phyloP scores from a whole-genome alignment of 106 monocot species.

The Dendrobium officinale region DNA sequence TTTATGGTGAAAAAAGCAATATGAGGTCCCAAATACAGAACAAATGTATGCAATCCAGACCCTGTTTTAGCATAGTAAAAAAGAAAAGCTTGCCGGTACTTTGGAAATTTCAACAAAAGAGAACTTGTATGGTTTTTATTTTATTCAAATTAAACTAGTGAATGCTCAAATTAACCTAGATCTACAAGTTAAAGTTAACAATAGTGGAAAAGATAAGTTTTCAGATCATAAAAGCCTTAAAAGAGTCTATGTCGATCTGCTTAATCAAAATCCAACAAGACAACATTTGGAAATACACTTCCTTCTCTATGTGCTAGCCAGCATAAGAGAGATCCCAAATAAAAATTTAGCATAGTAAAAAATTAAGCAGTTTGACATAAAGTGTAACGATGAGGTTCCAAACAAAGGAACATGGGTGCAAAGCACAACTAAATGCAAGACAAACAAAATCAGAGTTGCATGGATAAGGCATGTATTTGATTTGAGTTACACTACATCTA shows the following conservation, averaged over 20 bases:
- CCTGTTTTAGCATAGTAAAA: slow-evolving; percentile 33
- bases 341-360: neutral
- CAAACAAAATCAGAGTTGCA: too few species aligned
- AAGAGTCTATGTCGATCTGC: too few species aligned
- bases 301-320: neutral
- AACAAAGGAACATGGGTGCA: too few species aligned
- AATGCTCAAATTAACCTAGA: neutral
- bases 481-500: too few species aligned
- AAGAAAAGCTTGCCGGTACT: neutral
- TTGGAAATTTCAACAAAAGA: neutral
- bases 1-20: slow-evolving; percentile 91
- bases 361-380: neutral
- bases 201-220: neutral
- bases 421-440: too few species aligned
- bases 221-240: neutral
- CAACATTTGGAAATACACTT: neutral
- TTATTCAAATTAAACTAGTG: neutral
- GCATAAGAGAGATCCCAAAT: neutral
- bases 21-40: slow-evolving; percentile 89
- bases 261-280: too few species aligned
- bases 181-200: neutral
- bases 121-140: slow-evolving; percentile 1
- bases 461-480: too few species aligned
- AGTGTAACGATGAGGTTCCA: neutral
- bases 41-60: slow-evolving; percentile 98